Conservation (phyloP, 805 yeast genomes). For the Kodamaea kakaduensis region DNA sequence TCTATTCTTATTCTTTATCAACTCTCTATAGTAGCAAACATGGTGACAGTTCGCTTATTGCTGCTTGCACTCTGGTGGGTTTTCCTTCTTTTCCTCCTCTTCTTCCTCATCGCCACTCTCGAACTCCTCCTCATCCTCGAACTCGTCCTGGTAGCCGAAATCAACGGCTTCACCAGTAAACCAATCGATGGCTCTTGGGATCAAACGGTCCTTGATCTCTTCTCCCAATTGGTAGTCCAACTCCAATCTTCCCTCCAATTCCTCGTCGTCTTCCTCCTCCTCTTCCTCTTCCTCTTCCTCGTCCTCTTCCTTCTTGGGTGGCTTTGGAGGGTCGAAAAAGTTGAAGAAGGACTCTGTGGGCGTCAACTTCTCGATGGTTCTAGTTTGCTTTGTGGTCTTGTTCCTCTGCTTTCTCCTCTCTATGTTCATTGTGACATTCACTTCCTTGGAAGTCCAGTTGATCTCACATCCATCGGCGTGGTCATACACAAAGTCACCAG, state of each 20-base stretch:
- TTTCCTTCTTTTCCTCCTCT: conserved; percentile 61
- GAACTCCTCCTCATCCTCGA: conserved; percentile 57
- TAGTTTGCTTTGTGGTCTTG: conserved; percentile 91
- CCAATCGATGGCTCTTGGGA: conserved; percentile 98
- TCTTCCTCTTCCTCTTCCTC: conserved; percentile 50
- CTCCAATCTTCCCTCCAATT: conserved; percentile 79
- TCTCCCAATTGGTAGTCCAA: conserved; percentile 95
- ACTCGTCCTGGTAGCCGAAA: conserved; percentile 54
- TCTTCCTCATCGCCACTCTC: conserved; percentile 62
- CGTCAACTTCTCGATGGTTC: conserved; percentile 90
- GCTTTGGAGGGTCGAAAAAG: conserved; percentile 90
- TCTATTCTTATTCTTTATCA: no score
- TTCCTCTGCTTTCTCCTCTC: conserved; percentile 97
- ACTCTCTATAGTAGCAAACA: background rate
- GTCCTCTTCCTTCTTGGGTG: conserved; percentile 43
- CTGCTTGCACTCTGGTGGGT: conserved; percentile 71
- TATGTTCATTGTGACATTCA: conserved; percentile 77
- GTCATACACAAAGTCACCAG: conserved; percentile 95
- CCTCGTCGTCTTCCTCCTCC: conserved; percentile 61
- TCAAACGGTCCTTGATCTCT: conserved; percentile 89
- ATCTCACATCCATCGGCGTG: conserved; percentile 90
- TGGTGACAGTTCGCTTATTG: no score
- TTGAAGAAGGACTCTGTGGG: conserved; percentile 95
- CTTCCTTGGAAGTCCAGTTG: conserved; percentile 76
- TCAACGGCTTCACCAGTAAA: conserved; percentile 96